phyloP scores from a whole-genome alignment of 176 grass and related monocot species.

The Saccharum officinarum region DNA sequence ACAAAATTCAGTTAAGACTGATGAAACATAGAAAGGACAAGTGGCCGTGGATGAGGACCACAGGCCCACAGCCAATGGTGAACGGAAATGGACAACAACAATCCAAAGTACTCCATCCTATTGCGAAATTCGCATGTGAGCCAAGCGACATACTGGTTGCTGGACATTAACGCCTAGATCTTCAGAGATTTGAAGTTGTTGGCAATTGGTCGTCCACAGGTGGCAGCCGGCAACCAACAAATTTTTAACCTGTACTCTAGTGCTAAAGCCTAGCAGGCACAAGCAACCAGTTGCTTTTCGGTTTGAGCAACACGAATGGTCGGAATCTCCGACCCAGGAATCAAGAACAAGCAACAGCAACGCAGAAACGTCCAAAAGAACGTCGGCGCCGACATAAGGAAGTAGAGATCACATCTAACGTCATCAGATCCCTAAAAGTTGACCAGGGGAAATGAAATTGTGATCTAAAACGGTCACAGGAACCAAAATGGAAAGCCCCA shows the following conservation, averaged over 20 bases:
- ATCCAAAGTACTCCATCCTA: conserved; percentile 9
- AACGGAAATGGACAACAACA: not conserved
- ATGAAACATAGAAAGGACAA: conserved; percentile 1
- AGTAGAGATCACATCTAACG: conserved; percentile 9
- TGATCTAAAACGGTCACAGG: not conserved
- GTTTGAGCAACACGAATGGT: not conserved
- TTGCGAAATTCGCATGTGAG: not conserved
- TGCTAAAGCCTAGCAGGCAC: not conserved
- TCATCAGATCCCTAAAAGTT: not conserved
- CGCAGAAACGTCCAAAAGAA: not conserved
- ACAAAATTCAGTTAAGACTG: not conserved
- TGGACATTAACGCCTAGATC: not conserved
- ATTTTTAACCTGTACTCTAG: not conserved
- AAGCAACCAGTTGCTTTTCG: conserved; percentile 1
- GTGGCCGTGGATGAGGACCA: conserved; percentile 10
- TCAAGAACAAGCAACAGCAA: not conserved
- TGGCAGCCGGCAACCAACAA: not conserved
- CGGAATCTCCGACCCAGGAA: not conserved
- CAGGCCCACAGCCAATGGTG: conserved; percentile 27
- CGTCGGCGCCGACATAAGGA: not conserved
- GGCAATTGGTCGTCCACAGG: not conserved
- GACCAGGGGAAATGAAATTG: not conserved
- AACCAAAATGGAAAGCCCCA: not conserved
- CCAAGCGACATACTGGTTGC: not conserved
- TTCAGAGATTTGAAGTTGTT: not conserved